Base-by-base conservation (phyloP, 306 rosid genomes). In the Acacia confusa region DNA sequence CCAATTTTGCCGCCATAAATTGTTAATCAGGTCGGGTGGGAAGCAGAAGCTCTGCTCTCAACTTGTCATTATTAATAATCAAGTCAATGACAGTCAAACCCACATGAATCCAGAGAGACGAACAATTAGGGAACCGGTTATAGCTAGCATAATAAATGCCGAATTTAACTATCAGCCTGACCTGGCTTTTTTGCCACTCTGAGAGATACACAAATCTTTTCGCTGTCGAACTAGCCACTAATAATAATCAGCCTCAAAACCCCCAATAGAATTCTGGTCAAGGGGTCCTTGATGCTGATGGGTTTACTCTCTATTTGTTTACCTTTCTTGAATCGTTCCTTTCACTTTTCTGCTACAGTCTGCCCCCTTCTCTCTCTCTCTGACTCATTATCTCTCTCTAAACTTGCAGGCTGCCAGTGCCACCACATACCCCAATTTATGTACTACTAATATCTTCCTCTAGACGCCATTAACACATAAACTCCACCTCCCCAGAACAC, bases 251-350 rank as follows among this genome's bases (percentile, higher is more conserved):
- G 82, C 63, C 74, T 58, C 80, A 78, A 85, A 40, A 41, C 85
- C 70, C 70, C 66, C 84, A 64, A 69, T 74, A 75, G 84, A 77
- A 74, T 47, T 22, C 68, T 63, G 72, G 44, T 53, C 57, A 72
- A 72, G 71, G 50, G 86, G 24, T 72, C 76, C 85, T 83, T 71
- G 28, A 27, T 9, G 74, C 90, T 81, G 92, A 88, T 81, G 87
- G 85, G 86, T 9, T 79, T 84, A 77, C 89, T 83, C 85, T 84
- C 77, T 61, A 76, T 77, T 85, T 70, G 85, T 83, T 87, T 88
- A 80, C 75, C 91, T 77, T 75, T 65, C 80, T 53, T 75, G 97
- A 84, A 34, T 85, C 74, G 97, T 94, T 88, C 87, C 92, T 92
- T 84, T 94, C 98, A 87, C 88, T 84, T 72, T 77, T 83, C 94